Conservation (phyloP, 2,329 filamentous ascomycete species). For the Fusarium drepaniforme region DNA sequence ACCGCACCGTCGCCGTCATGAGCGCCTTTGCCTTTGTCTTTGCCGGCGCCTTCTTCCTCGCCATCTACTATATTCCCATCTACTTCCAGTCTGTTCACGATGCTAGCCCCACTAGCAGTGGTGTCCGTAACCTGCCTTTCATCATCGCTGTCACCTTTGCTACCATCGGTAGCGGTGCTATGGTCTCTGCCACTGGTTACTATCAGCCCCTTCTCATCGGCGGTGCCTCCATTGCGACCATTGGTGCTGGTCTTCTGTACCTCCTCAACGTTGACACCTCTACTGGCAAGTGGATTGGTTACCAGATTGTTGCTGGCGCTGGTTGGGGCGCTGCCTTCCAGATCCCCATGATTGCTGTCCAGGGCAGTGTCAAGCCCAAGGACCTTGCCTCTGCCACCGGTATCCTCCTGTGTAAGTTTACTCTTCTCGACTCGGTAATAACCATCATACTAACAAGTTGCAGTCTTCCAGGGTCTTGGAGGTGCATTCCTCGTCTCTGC, state of each 20-base stretch:
- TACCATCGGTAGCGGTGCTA: constrained; percentile 54
- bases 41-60: constrained; percentile 57
- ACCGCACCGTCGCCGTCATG: constrained; percentile 54
- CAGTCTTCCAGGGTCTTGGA: constrained; percentile 63
- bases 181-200: constrained; percentile 55
- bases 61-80: constrained; percentile 62
- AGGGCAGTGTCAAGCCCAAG: constrained; percentile 53
- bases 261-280: constrained; percentile 53
- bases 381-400: constrained; percentile 62
- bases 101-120: constrained; percentile 53
- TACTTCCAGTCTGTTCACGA: constrained; percentile 59
- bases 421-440: not conserved
- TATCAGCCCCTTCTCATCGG: constrained; percentile 61
- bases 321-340: constrained; percentile 61
- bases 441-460: constrained; percentile 23
- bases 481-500: constrained; percentile 64
- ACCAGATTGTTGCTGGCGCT: constrained; percentile 63
- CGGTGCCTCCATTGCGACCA: constrained; percentile 56
- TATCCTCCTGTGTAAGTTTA: constrained; percentile 56
- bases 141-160: constrained; percentile 59
- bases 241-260: constrained; percentile 59
- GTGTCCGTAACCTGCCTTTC: constrained; percentile 60
- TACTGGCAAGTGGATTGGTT: constrained; percentile 63
- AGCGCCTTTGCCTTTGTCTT: constrained; percentile 57
- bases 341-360: constrained; percentile 64